Base-by-base conservation (phyloP, 306 rosid species). In the Prosopis cineraria region DNA sequence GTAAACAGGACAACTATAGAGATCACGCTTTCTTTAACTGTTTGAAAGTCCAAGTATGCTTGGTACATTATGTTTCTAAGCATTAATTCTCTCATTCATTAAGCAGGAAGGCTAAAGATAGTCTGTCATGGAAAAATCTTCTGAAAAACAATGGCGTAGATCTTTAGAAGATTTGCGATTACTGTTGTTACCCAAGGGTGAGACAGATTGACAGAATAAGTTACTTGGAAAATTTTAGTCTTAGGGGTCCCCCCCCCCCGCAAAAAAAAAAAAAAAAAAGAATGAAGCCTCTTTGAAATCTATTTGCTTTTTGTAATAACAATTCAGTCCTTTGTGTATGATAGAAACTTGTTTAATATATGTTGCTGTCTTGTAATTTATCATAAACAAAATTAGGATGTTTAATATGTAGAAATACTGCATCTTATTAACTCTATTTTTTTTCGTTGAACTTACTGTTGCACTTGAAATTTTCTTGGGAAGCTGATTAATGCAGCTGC, bases 401-500 rank as follows among this genome's bases (percentile, higher is more conserved):
- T 52, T 52, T 8, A 52, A 20, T 52, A 8, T 20, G 59, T 7
- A 20, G 59, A 52, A 60, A 60, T 22, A 47, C 34, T 64, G 41
- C 58, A 56, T 52, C 48, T 52, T 52, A 25, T 75, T 25, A 50
- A 36, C 55, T 12, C 19, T 68, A n/a, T 43, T 34, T 74, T 64
- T 70, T 79, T 53, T 24, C 11, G 29, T 52, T 64, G 44, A 73
- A 56, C 48, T 62, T 82, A 71, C 13, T 63, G 52, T 25, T 50
- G 60, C 52, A 43, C 25, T 63, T 14, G 41, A 39, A n/a, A 33
- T 45, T 24, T 74, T 79, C 29, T 70, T 40, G 30, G 10, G 30
- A 80, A 68, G 78, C 63, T 72, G 59, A 53, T 76, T 37, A 29
- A 25, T 70, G 76, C n/a, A n/a, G n/a, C 27, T 19, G 70, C 65